Conservation (phyloP, 2,329 filamentous ascomycete species). For the Hymenoscyphus linearis region DNA sequence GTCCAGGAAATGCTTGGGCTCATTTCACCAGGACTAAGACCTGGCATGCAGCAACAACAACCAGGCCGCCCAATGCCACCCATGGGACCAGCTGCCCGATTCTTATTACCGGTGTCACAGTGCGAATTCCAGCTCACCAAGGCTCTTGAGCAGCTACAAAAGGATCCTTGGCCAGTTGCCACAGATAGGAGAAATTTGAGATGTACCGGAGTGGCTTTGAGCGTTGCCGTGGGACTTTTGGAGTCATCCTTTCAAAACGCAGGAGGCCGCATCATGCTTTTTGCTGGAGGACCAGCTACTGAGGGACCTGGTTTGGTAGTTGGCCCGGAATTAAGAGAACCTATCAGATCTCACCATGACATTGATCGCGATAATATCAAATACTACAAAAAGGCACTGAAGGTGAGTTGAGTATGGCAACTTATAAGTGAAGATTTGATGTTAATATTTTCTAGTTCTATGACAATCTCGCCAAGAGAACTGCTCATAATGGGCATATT, state of each 20-base stretch:
- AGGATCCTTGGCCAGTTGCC: slow-evolving; percentile 94
- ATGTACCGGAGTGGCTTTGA: slow-evolving; percentile 94
- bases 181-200: slow-evolving; percentile 86
- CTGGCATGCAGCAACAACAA: slow-evolving; percentile 61
- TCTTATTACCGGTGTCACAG: slow-evolving; percentile 89
- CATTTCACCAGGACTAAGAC: slow-evolving; percentile 65
- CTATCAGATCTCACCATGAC: slow-evolving; percentile 96
- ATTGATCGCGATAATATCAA: slow-evolving; percentile 99
- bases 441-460: slow-evolving; percentile 65
- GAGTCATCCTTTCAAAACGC: slow-evolving; percentile 95
- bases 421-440: neutral
- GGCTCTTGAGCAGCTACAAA: slow-evolving; percentile 89
- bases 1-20: slow-evolving; percentile 99
- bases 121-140: slow-evolving; percentile 98
- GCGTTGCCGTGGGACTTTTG: slow-evolving; percentile 85
- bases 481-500: slow-evolving; percentile 93
- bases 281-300: slow-evolving; percentile 89
- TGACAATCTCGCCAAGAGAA: slow-evolving; percentile 86
- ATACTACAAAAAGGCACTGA: slow-evolving; percentile 98
- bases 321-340: slow-evolving; percentile 88
- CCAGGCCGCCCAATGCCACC: slow-evolving; percentile 69
- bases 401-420: slow-evolving; percentile 49
- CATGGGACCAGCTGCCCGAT: slow-evolving; percentile 78
- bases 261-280: slow-evolving; percentile 93
- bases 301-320: slow-evolving; percentile 97